Evolutionary conservation across 352 stramenopile species (phyloP).

Genomic region (Phytophthora brassicae): DNA sequence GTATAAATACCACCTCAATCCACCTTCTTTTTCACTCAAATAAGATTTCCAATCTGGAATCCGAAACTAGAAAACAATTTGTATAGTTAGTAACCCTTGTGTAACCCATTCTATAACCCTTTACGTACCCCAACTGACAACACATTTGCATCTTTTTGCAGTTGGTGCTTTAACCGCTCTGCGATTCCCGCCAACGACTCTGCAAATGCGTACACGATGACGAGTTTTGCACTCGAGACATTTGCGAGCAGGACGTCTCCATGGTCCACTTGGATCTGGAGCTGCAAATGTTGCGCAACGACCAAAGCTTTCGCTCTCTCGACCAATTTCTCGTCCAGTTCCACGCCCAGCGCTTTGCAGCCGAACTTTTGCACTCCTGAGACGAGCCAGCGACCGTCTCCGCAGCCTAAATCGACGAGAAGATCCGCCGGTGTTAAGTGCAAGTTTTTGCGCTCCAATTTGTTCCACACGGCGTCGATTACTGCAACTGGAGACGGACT

Average conservation of each 20-base stretch:
- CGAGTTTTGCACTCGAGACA: constrained; percentile 53
- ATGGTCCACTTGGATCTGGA: constrained; percentile 49
- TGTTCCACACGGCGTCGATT: constrained; percentile 67
- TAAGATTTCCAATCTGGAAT: constrained; percentile 67
- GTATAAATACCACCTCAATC: constrained; percentile 81
- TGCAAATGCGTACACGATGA: constrained; percentile 86
- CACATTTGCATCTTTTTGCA: constrained; percentile 43
- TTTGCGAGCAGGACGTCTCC: constrained; percentile 60
- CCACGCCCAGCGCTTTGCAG: constrained; percentile 69
- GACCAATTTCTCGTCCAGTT: constrained; percentile 69
- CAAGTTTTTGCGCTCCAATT: constrained; percentile 25
- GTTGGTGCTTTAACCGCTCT: constrained; percentile 46
- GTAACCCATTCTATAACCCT: too few species aligned
- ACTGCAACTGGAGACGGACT: constrained; percentile 65
- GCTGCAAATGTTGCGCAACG: constrained; percentile 26
- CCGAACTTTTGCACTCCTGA: constrained; percentile 56
- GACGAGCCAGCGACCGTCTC: constrained; percentile 79
- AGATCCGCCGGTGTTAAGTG: constrained; percentile 44
- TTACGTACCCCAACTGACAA: constrained; percentile 74
- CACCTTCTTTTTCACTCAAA: constrained; percentile 51
- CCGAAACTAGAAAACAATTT: constrained; percentile 53
- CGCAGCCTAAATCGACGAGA: constrained; percentile 81
- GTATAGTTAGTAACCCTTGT: too few species aligned
- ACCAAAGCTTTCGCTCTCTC: constrained; percentile 20
- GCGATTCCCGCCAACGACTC: constrained; percentile 72